These are phyloP conservation scores for Adansonia gregorii DNA, from an alignment of 441 rosid genomes.

Conservation along the genomic window DNA sequence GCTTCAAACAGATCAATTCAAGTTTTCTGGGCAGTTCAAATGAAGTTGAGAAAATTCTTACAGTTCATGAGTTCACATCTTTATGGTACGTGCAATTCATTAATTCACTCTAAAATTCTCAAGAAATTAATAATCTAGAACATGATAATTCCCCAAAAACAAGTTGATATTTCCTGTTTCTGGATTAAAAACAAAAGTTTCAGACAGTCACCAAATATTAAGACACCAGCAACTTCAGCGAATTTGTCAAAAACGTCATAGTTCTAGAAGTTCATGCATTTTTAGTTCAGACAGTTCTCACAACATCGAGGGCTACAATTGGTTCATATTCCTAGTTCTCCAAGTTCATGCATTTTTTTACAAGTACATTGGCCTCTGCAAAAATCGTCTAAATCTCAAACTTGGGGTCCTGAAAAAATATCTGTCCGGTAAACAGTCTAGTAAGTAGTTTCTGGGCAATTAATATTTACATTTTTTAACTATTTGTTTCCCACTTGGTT, in stretches of 20 bases:
- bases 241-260: slow-evolving; percentile 20
- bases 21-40: slow-evolving; percentile 2
- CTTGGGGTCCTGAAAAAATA: slow-evolving; percentile 28
- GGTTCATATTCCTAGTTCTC: slow-evolving; percentile 20
- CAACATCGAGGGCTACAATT: slow-evolving; percentile 29
- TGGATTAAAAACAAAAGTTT: background rate
- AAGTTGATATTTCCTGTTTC: slow-evolving; percentile 14
- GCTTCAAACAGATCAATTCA: slow-evolving; percentile 13
- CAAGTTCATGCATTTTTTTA: slow-evolving; percentile 6
- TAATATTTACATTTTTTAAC: background rate
- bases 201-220: slow-evolving; percentile 7
- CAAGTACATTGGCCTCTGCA: slow-evolving; percentile 22
- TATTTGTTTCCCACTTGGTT: slow-evolving; percentile 1
- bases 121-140: background rate
- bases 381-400: slow-evolving; percentile 29
- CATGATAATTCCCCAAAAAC: background rate
- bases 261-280: slow-evolving; percentile 21
- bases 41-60: slow-evolving; percentile 8
- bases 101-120: slow-evolving; percentile 22
- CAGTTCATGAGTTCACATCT: background rate
- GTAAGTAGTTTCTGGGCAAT: slow-evolving; percentile 20
- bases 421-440: slow-evolving; percentile 45
- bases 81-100: slow-evolving; percentile 15
- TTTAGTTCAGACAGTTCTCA: slow-evolving; percentile 28
- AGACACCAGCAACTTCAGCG: slow-evolving; percentile 20